Base-by-base conservation (phyloP, 495 filamentous ascomycete genomes). In the Pyronema domesticum region DNA sequence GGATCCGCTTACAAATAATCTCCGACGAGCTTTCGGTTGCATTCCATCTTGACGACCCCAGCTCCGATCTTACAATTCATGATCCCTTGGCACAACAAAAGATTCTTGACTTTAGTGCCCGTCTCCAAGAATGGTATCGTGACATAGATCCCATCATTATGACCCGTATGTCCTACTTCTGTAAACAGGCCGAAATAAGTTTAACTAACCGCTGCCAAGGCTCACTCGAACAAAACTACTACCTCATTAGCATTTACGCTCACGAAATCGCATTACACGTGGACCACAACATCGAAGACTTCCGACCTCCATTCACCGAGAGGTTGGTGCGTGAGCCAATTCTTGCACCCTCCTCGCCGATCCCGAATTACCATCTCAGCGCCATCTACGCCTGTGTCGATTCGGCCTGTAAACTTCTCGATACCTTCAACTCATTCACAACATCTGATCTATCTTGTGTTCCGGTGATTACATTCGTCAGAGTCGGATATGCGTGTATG, bases 191-290 rank as follows among this genome's bases (percentile, higher is more conserved):
- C 39, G 44, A 23, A 35, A 30, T 30, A 30, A 51, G 34, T 43
- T 40, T 18, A 17, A 23, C 19, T 52, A 18, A 52, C 35, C 34
- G 50, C 17, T 14, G 34, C 19, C 37, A 46, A 83, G 78, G 73
- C 47, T 72, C 74, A 1, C 68, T 85, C 3, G 66, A 71, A 55
- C 67, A 85, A 43, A 73, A 73, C 46, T 80, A 80, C 56, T 71
- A 83, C 57, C 73, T 86, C 1, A 64, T 86, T 35, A 81, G 75
- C 54, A 70, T 95, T 2, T 94, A 89, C 59, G 78, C 94, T 57
- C 86, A 96, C 63, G 89, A 95, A 66, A 82, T 89, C 48, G 80
- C 82, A 2, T 76, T 94, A 61, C 81, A 89, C 49, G 71, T 79
- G 17, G 83, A 91, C 55, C 77, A 79, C 57, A 76, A 73, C 46